Evolutionary conservation across 2,329 filamentous ascomycete species (phyloP), one percentile per base, ranked within the genome.

Genomic region (Kalmusia sp.): DNA sequence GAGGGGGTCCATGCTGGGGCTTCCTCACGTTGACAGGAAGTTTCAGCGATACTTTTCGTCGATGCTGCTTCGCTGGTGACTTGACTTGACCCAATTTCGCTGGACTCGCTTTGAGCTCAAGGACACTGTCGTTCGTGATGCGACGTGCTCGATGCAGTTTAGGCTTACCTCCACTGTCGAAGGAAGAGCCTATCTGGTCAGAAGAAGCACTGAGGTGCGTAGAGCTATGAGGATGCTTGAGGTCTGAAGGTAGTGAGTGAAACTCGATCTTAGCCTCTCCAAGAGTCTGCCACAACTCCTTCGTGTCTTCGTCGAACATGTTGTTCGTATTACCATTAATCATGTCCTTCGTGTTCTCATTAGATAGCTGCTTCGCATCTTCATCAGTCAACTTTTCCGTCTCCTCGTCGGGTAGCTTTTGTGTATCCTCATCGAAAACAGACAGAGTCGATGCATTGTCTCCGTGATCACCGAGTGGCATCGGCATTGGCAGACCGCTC

Each of bases 11-110:
- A 19, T 7, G 30, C 8, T 45, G 30, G 17, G 30, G 31, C 14
- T 22, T 37, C 17, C 30, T 15, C 19, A 34, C 31, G 4, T 37
- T 50, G 28, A 55, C 30, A 12, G 52, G 52, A 31, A 55, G 48
- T 11, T 43, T 48, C 15, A 55, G 24, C 2, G 52, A 51, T 3
- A 50, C 25, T 17, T 27, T 51, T 12, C 52, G 47, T 7, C 47
- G 46, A 27, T 46, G 30, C 14, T 35, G 30, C 14, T 35, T 27
- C 6, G 14, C n/a, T 22, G 25, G 9, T 31, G 12, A n/a, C 21
- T 15, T 30, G 5, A 9, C 21, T 46, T 22, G 24, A 22, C 25
- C 22, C 14, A 33, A 17, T 21, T 46, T 45, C 9, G 31, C 4
- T 1, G 49, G 39, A 17, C 34, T 46, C n/a, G 41, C 34, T 34